A percentile compares a stretch with the other conserved stretches of the same genome.
phyloP scores from a whole-genome alignment of 1,284 basidiomycete species.

The Boletus semigastroideus region DNA sequence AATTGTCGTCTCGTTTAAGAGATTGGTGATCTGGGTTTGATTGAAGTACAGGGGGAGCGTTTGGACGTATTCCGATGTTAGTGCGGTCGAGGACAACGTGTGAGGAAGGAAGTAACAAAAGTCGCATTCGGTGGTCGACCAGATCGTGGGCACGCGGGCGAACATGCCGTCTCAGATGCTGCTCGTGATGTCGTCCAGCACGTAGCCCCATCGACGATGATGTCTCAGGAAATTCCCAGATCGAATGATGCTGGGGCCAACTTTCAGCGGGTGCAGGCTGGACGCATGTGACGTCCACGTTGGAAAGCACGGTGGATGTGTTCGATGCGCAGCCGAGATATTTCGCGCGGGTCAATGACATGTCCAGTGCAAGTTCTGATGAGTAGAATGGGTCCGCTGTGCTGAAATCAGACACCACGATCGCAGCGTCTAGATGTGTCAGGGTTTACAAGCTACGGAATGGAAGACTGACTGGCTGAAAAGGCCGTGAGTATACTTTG shows the following conservation, averaged over 20 bases:
- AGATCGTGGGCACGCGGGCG: conserved; percentile 5
- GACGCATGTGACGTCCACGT: no score
- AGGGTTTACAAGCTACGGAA: background rate
- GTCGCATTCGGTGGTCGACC: conserved; percentile 12
- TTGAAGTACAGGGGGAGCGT: background rate
- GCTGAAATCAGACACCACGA: conserved; percentile 15
- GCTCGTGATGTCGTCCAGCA: conserved; percentile 8
- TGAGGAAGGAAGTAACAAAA: conserved; percentile 5
- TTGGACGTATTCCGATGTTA: conserved; percentile 1
- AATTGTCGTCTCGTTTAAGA: conserved; percentile 3
- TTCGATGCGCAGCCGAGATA: conserved; percentile 8
- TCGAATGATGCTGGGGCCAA: background rate
- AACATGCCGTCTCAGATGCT: conserved; percentile 8
- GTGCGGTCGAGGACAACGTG: background rate
- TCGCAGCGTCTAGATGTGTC: conserved; percentile 7
- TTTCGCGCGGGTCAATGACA: conserved; percentile 6
- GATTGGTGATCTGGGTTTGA: background rate
- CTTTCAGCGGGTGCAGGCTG: background rate
- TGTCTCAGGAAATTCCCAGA: background rate
- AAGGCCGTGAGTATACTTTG: background rate
- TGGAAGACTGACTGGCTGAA: conserved; percentile 1
- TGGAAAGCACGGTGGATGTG: conserved; percentile 5
- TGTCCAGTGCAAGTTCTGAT: background rate
- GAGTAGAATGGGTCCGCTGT: conserved; percentile 11
- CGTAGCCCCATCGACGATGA: conserved; percentile 8